Conservation (phyloP, 495 filamentous ascomycete species). For the Talaromyces wortmannii region DNA sequence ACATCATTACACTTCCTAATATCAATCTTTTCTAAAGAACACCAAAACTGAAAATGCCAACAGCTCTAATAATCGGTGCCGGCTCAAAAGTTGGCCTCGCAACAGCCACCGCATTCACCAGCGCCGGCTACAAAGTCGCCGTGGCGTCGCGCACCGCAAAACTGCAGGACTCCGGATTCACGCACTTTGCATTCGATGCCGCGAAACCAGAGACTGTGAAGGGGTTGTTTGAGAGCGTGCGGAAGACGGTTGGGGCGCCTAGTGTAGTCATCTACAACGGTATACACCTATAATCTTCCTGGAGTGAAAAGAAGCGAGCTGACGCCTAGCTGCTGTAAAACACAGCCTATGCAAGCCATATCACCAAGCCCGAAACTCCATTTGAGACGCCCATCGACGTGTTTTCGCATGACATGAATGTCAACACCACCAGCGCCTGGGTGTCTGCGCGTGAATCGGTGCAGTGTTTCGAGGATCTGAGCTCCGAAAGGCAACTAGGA, state of each 20-base stretch:
- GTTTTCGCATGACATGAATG: background rate
- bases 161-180: background rate
- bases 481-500: background rate
- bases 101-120: background rate
- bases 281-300: background rate
- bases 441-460: background rate
- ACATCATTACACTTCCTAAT: background rate
- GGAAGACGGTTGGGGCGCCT: background rate
- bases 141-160: background rate
- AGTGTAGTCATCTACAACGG: slow-evolving; percentile 2
- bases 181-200: background rate
- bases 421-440: background rate
- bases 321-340: too few species aligned
- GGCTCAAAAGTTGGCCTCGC: background rate
- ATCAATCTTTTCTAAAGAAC: background rate
- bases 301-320: background rate
- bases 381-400: background rate
- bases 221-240: background rate
- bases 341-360: background rate
- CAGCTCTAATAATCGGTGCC: background rate
- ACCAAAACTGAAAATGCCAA: background rate
- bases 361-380: background rate
- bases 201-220: background rate
- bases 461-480: background rate
- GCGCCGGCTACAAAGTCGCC: background rate